Evolutionary conservation across 1,284 basidiomycete species (phyloP), one percentile per base, ranked within the genome.

Genomic region (Clitocybe nebularis): DNA sequence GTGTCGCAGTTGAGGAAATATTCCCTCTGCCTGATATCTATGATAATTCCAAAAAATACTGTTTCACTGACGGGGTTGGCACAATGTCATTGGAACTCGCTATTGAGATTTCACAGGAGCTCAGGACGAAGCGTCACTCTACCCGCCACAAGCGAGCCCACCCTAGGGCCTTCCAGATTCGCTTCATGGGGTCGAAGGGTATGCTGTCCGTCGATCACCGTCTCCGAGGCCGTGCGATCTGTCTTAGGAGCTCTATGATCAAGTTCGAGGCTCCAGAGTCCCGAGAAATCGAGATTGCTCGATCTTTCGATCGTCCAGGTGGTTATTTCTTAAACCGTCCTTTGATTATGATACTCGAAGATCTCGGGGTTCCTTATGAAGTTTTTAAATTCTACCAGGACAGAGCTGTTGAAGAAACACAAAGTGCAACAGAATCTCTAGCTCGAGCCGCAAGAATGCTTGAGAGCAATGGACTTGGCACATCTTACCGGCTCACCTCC

Each of bases 41-140:
- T 13, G 29, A 16, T 32, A 16, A 7, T 13, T 14, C 4, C 11
- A 32, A 11, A 1, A 61, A 61, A 13, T 75, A 71, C 36, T 66
- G 64, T 44, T 83, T 83, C 56, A 85, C 83, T 0, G 84, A 87
- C 51, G 84, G 84, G 5, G 77, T 84, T 6, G 84, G 84, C 0
- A 83, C 74, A 0, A 74, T 87, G 46, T 85, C 83, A 0, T 56
- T 60, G 3, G 69, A 74, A 10, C 58, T 86, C n/a, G 76, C 80
- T 3, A 54, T 59, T 10, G 69, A 68, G 17, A 76, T 87, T 19
- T 77, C 75, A 46, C 58, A 62, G 5, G 60, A 77, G 14, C 60
- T 74, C 11, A 63, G 62, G 29, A 54, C 61, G 4, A 62, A 67
- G 1, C 66, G 69, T 29, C 55, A 61, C 25, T 64, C 66, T 14